These are phyloP conservation scores for Colletotrichum liriopes DNA, from an alignment of 2,329 filamentous ascomycete species.

Conservation along the genomic window DNA sequence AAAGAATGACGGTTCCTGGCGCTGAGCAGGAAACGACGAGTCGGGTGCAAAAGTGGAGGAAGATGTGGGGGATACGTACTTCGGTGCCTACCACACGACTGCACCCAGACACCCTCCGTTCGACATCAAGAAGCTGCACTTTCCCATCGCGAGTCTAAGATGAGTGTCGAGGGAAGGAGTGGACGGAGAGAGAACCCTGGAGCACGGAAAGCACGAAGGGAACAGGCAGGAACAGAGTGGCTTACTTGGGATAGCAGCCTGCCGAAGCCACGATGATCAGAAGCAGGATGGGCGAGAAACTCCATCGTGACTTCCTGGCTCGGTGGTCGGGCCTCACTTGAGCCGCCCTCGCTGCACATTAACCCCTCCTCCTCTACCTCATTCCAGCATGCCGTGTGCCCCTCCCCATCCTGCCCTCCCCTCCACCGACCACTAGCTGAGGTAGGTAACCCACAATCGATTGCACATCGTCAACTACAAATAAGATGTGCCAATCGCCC, in stretches of 20 bases:
- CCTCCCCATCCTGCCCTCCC: not conserved
- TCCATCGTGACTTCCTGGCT: conserved; percentile 19
- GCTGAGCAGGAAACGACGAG: not conserved
- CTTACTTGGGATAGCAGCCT: not conserved
- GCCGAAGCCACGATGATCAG: not conserved
- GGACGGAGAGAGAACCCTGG: too few species aligned
- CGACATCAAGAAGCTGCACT: too few species aligned
- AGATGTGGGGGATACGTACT: not conserved
- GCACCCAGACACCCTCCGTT: too few species aligned
- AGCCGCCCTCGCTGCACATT: conserved; percentile 37
- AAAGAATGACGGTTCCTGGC: not conserved
- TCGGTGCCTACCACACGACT: not conserved
- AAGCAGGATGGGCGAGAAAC: not conserved
- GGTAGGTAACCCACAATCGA: too few species aligned
- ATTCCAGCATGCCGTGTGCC: not conserved
- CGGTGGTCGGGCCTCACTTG: conserved; percentile 34
- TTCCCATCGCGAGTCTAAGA: too few species aligned
- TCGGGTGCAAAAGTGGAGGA: not conserved
- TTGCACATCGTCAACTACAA: conserved; percentile 11
- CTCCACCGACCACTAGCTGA: not conserved
- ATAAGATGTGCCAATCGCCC: conserved; percentile 3
- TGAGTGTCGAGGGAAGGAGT: not conserved
- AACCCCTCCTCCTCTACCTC: conserved; percentile 26
- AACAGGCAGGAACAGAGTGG: not conserved
- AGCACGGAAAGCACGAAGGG: not conserved